phyloP scores from a whole-genome alignment of 163 green algal species.

The Chlorella variabilis region DNA sequence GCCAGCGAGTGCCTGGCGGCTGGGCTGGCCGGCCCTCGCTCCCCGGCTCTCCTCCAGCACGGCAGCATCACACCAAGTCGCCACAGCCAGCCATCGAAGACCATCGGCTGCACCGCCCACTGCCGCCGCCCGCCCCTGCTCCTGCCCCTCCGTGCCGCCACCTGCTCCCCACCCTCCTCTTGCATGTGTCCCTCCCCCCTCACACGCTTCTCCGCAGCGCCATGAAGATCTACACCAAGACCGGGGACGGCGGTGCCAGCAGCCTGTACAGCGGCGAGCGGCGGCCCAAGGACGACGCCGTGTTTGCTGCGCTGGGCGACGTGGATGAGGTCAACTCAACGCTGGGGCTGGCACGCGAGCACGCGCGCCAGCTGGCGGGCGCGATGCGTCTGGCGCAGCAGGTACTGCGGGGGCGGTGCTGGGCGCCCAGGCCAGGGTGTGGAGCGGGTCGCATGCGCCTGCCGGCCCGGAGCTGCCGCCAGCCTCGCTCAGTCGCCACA shows the following conservation, averaged over 20 bases:
- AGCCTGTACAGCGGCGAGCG: constrained; percentile 87
- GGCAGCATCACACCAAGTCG: too few species aligned
- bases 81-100: too few species aligned
- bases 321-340: constrained; percentile 95
- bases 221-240: constrained; percentile 95
- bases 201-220: constrained; percentile 25
- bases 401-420: too few species aligned
- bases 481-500: background rate
- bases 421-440: too few species aligned
- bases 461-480: background rate
- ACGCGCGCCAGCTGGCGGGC: background rate
- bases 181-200: background rate
- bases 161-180: too few species aligned
- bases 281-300: constrained; percentile 73
- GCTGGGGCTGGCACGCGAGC: constrained; percentile 80
- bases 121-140: too few species aligned
- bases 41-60: too few species aligned
- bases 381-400: background rate
- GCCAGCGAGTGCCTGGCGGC: too few species aligned
- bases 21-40: too few species aligned
- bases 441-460: too few species aligned
- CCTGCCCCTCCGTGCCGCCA: too few species aligned
- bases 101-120: too few species aligned
- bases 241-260: constrained; percentile 84
- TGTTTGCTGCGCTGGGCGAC: constrained; percentile 90